Evolutionary conservation across 371 early-diverging fungal species (phyloP).

Genomic region (Mortierella sp.): DNA sequence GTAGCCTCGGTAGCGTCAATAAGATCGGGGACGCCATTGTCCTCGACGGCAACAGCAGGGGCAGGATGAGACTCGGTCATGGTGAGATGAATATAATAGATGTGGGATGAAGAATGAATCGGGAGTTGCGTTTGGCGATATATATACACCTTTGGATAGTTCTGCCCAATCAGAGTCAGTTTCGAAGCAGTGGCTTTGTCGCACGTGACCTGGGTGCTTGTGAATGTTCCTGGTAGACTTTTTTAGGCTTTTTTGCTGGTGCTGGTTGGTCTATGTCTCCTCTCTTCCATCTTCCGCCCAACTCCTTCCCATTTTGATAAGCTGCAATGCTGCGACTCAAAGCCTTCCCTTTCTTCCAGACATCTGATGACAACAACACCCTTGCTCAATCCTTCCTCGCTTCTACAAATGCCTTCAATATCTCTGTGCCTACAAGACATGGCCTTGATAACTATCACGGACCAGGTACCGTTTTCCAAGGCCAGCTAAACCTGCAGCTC

Average conservation of each 20-base stretch:
- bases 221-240: too few relatives aligned
- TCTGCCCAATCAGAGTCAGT: not conserved
- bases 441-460: conserved; percentile 52
- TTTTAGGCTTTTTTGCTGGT: too few relatives aligned
- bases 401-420: conserved; percentile 39
- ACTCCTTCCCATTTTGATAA: not conserved
- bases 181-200: too few relatives aligned
- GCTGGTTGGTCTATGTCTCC: not conserved
- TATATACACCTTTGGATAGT: not conserved
- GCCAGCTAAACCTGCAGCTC: conserved; percentile 47
- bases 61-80: conserved; percentile 45
- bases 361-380: conserved; percentile 26
- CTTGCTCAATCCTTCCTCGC: conserved; percentile 34
- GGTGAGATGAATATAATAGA: conserved; percentile 7
- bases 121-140: not conserved
- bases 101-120: conserved; percentile 10
- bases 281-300: not conserved
- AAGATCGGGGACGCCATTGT: conserved; percentile 25
- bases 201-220: too few relatives aligned
- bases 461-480: conserved; percentile 52
- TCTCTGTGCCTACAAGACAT: conserved; percentile 30
- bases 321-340: conserved; percentile 43
- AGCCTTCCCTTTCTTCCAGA: conserved; percentile 30
- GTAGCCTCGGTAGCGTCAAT: conserved; percentile 16
- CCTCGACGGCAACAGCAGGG: conserved; percentile 26